Conservation (phyloP, 23 red algal genomes). For the Gracilariopsis chorda region DNA sequence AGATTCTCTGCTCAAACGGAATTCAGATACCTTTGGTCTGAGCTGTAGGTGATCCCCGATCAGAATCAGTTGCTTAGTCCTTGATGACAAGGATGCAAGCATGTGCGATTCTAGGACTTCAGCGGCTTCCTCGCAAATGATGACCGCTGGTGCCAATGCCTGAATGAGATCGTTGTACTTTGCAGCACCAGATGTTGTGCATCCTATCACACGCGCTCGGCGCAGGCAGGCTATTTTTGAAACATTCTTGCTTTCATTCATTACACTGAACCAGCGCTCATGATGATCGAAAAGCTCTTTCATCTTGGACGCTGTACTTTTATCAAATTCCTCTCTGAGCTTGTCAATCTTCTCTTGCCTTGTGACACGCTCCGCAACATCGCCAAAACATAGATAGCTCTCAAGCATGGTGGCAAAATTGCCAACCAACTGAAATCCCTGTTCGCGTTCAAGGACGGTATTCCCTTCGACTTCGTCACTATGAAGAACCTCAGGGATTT, state of each 20-base stretch:
- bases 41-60: constrained; percentile 69
- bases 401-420: not conserved
- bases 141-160: not conserved
- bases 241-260: not conserved
- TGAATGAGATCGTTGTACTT: not conserved
- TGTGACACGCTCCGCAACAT: not conserved
- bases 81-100: not conserved
- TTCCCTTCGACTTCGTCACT: not conserved
- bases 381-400: not conserved
- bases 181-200: constrained; percentile 42
- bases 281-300: not conserved
- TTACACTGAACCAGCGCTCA: not conserved
- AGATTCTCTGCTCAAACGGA: not conserved
- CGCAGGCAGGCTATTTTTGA: not conserved
- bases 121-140: constrained; percentile 60
- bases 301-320: not conserved
- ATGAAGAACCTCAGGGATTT: not conserved
- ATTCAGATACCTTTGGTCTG: constrained; percentile 23
- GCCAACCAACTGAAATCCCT: not conserved
- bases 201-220: constrained; percentile 19
- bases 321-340: not conserved
- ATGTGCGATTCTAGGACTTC: constrained; percentile 48
- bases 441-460: not conserved
- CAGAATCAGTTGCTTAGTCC: constrained; percentile 40
- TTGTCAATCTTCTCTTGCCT: not conserved